phyloP scores from a whole-genome alignment of 169 alveolate species.

The Plasmodium adleri region DNA sequence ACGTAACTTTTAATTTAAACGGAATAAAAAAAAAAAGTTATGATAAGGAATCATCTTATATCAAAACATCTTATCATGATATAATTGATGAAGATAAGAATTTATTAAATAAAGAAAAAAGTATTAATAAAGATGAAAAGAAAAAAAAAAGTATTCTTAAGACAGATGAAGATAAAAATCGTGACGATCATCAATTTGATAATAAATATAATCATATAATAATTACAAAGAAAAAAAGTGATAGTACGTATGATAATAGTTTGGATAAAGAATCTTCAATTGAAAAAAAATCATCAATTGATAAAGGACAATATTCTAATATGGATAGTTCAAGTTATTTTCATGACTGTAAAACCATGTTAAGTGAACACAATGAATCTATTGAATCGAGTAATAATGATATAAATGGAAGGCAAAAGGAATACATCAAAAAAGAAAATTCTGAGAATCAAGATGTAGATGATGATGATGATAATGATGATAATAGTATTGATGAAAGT shows the following conservation, averaged over 20 bases:
- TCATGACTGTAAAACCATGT: too few relatives aligned
- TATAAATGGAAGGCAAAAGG: too few relatives aligned
- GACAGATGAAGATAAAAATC: slow-evolving; percentile 41
- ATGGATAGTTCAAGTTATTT: too few relatives aligned
- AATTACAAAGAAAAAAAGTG: slow-evolving; percentile 14
- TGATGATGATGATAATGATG: not conserved
- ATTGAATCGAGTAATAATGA: too few relatives aligned
- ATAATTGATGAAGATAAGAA: slow-evolving; percentile 31
- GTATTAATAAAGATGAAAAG: not conserved
- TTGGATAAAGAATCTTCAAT: not conserved
- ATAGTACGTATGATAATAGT: not conserved
- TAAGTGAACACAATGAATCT: not conserved
- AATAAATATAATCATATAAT: slow-evolving; percentile 35
- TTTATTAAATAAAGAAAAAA: not conserved
- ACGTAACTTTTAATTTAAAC: not conserved
- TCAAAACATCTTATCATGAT: slow-evolving; percentile 36
- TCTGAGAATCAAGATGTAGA: too few relatives aligned
- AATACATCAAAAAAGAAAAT: not conserved
- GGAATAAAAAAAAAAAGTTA: not conserved
- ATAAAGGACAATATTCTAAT: not conserved
- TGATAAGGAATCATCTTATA: not conserved
- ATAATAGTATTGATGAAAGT: not conserved
- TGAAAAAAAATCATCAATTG: slow-evolving; percentile 6
- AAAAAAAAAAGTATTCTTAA: slow-evolving; percentile 7
- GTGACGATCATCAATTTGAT: slow-evolving; percentile 22